Base-by-base conservation (phyloP, 495 filamentous ascomycete species). In the Paragyromitra xinjiangensis region DNA sequence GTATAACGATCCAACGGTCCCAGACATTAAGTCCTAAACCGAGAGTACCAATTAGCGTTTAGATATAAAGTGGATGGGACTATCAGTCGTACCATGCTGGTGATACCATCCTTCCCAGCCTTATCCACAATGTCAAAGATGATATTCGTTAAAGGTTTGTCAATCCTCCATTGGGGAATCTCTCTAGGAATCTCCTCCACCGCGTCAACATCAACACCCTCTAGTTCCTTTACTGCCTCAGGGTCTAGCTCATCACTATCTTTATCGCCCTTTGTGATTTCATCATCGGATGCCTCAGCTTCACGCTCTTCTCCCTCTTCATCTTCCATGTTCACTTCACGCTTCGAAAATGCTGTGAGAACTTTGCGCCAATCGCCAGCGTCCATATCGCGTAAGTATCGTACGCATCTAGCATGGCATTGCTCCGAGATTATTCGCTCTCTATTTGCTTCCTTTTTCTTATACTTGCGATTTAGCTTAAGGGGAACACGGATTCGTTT, bases 331-430 rank as follows among this genome's bases (percentile, higher is more conserved):
- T 64, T 75, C 65, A 80, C 66, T 14, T 75, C 58, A 51, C 62
- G 63, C 29, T 78, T 82, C 42, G 80, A 77, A 55, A 79, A 82
- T 7, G 81, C 83, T 39, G 84, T 88, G 76, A 86, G 83, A 64
- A 91, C 89, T 69, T 86, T 85, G 22, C 88, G 85, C 82, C 89
- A 85, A 77, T 96, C 93, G 11, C 88, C 86, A 14, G 87, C 83
- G 5, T 87, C 89, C 14, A 92, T 92, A n/a, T 93, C 91, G 22
- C 93, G 88, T 24, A 94, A 72, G 45, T 93, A 91, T 83, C 91
- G 90, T 44, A 96, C 85, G 74, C 93, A 94, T 62, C 81, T 69
- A 9, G 81, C 81, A 77, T 81, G 81, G 3, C 74, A 81, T 62
- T 80, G 67, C 22, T 81, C 81, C 0, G 78, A 73, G 12, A 82